Evolutionary conservation across 345 rosid species (phyloP), one percentile per base, ranked within the genome.

Genomic region (Eucalyptus marginata): DNA sequence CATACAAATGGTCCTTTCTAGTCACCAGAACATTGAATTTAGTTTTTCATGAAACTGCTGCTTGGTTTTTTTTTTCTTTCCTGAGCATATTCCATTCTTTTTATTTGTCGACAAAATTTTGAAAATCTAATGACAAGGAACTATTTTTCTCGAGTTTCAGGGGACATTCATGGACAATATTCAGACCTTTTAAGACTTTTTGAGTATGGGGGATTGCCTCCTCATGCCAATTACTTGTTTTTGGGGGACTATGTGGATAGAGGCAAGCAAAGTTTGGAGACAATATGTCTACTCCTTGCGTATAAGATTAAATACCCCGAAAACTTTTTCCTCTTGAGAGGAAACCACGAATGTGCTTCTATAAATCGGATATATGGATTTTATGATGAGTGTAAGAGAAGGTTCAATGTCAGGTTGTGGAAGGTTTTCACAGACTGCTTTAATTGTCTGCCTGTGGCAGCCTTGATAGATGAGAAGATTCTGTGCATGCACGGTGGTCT

Each of bases 401-500:
- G 99, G 89, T 96, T 95, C 89, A 95, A 95, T 91, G 96, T 95
- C 71, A 91, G 95, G 90, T 88, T 96, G 49, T 96, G 99, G 99
- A 96, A 90, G 90, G 64, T 15, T 25, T 93, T 93, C 88, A 91
- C 92, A 7, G 91, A 92, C 2, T 91, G 93, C 81, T 93, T 93
- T 90, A 93, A 93, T 86, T 92, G 93, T 88, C 90, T 92, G n/a
- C 94, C 94, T 5, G 93, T 93, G 90, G 94, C 93, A 22, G 94
- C 94, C 31, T 76, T 91, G 86, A 92, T 93, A 88, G 94, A 95
- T 93, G 99, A 95, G 89, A 95, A 96, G 95, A 95, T 96, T 90
- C 93, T 96, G 29, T 95, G 98, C 93, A 96, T 96, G 99, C 99
- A 95, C 87, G 99, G 98, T 46, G 98, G 99, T 87, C 94, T 96